Percentiles rank a stretch among this genome's conserved stretches.
Conservation (phyloP, 1,139 yeast genomes). For the Kurtzmaniella quercitrusa region DNA sequence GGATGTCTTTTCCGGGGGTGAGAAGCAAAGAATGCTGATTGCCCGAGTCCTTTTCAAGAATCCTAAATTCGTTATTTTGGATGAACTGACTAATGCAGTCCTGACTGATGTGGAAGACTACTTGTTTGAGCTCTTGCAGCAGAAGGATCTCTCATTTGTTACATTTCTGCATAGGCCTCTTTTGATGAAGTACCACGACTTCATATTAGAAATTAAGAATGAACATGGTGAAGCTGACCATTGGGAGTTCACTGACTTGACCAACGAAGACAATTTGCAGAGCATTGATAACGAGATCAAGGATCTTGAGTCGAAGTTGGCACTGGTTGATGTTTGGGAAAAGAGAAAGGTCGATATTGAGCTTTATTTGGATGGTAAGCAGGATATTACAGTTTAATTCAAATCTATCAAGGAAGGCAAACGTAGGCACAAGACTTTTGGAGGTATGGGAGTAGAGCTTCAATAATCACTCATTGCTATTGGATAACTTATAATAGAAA, state of each 20-base stretch:
- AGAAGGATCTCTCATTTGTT: conserved; percentile 63
- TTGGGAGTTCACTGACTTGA: conserved; percentile 48
- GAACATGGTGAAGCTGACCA: conserved; percentile 33
- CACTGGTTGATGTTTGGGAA: conserved; percentile 51
- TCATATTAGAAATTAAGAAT: conserved; percentile 61
- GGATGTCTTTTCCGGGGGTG: conserved; percentile 92
- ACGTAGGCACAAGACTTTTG: too few species aligned
- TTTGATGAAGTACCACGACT: conserved; percentile 80
- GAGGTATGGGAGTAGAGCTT: too few species aligned
- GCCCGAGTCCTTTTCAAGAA: conserved; percentile 81
- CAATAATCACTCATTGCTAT: too few species aligned
- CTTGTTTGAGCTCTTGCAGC: conserved; percentile 71
- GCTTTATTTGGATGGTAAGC: conserved; percentile 38
- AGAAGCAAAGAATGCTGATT: conserved; percentile 86
- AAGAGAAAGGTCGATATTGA: conserved; percentile 43
- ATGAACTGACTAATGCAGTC: conserved; percentile 92
- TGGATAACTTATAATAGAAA: too few species aligned
- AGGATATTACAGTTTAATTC: not conserved
- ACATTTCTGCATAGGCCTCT: conserved; percentile 87
- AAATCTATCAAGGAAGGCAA: too few species aligned
- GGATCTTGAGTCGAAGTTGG: conserved; percentile 52
- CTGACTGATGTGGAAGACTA: conserved; percentile 89
- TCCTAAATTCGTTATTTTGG: conserved; percentile 81
- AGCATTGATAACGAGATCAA: conserved; percentile 65
- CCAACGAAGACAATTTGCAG: conserved; percentile 56